A percentile compares a stretch with the other conserved stretches of the same genome.
Evolutionary conservation across 1,139 yeast species (phyloP).

Genomic region (Suhomyces choctaworum): DNA sequence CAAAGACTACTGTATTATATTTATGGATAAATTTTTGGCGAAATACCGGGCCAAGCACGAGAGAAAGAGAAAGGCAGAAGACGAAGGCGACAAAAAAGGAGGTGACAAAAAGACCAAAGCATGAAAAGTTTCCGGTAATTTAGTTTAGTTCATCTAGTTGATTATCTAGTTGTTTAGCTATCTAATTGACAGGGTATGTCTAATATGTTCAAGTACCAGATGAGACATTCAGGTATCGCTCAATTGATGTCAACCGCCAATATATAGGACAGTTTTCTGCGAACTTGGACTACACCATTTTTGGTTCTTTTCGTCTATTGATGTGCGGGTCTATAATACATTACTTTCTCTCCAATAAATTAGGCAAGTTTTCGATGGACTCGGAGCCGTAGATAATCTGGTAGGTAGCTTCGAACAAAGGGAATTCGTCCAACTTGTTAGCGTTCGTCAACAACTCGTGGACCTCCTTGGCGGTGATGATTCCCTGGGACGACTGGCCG

Average conservation of each 20-base stretch:
- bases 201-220: too few relatives aligned
- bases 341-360: conserved; percentile 29
- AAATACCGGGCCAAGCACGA: conserved; percentile 48
- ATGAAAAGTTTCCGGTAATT: too few relatives aligned
- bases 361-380: conserved; percentile 45
- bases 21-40: conserved; percentile 72
- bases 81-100: conserved; percentile 7
- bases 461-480: conserved; percentile 49
- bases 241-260: too few relatives aligned
- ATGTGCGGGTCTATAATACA: conserved; percentile 2
- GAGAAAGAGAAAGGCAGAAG: conserved; percentile 11
- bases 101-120: conserved; percentile 8
- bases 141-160: too few relatives aligned
- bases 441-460: conserved; percentile 45
- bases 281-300: not conserved
- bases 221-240: too few relatives aligned
- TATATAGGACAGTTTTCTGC: too few relatives aligned
- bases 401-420: conserved; percentile 51
- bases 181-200: too few relatives aligned
- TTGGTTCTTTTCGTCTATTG: conserved; percentile 5
- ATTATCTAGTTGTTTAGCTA: too few relatives aligned
- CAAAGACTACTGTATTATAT: conserved; percentile 59
- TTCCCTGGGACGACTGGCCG: conserved; percentile 54
- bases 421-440: conserved; percentile 37
- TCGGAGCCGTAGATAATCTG: conserved; percentile 46